Percentiles rank a stretch among this genome's conserved stretches.
These are phyloP conservation scores for Epichloe gansuensis DNA, from an alignment of 2,329 filamentous ascomycete species.

Conservation along the genomic window DNA sequence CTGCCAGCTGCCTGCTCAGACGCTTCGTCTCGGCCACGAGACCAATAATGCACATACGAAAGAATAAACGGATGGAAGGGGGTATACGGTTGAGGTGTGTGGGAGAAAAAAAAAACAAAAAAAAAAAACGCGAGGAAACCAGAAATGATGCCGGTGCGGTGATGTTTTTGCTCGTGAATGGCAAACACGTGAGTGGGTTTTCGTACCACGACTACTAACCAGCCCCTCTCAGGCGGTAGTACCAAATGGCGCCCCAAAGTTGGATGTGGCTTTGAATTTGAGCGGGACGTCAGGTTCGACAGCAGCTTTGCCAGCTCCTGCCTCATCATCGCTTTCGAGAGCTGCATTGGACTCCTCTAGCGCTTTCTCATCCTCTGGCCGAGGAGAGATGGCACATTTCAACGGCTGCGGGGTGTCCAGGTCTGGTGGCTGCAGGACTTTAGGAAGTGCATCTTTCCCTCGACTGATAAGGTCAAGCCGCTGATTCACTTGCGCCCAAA, in stretches of 20 bases:
- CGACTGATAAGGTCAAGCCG: constrained; percentile 38
- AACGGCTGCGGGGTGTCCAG: constrained; percentile 1
- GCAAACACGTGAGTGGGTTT: not conserved
- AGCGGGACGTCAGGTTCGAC: constrained; percentile 31
- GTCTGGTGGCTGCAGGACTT: constrained; percentile 19
- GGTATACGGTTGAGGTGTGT: constrained; percentile 1
- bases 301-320: constrained; percentile 14
- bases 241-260: constrained; percentile 36
- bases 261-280: constrained; percentile 31
- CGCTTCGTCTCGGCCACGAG: not conserved
- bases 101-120: not conserved
- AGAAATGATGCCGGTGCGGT: no score
- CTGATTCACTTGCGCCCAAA: constrained; percentile 35
- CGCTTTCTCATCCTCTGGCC: constrained; percentile 11
- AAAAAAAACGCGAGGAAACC: not conserved
- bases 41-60: not conserved
- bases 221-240: constrained; percentile 5
- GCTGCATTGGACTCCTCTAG: constrained; percentile 6
- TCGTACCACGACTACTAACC: not conserved
- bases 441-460: constrained; percentile 33
- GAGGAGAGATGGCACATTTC: not conserved
- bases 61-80: not conserved
- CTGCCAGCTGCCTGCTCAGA: not conserved
- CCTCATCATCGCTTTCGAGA: constrained; percentile 13
- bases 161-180: no score